phyloP scores from a whole-genome alignment of 2,329 filamentous ascomycete species.

The Pseudodiploospora longispora region DNA sequence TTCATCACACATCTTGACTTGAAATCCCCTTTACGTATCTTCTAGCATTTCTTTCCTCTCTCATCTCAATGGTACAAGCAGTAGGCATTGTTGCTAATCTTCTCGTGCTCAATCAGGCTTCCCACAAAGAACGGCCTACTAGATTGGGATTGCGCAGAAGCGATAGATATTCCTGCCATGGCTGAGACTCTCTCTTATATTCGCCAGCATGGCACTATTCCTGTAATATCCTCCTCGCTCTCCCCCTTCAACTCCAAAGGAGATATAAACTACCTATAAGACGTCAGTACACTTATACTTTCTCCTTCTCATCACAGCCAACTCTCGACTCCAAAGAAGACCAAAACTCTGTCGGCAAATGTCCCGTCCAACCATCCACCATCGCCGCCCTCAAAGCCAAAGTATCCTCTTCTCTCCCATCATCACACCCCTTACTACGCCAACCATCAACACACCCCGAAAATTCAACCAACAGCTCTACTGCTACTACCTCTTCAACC shows the following conservation, averaged over 20 bases:
- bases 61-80: no score
- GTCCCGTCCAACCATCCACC: conserved; percentile 40
- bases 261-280: conserved; percentile 43
- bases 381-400: conserved; percentile 39
- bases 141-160: conserved; percentile 87
- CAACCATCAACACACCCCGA: conserved; percentile 1
- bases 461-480: background rate
- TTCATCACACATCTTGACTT: background rate
- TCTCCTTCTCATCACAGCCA: conserved; percentile 13
- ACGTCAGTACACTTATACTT: no score
- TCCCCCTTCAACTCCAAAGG: conserved; percentile 34
- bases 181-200: conserved; percentile 61
- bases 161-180: conserved; percentile 66
- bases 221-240: conserved; percentile 29
- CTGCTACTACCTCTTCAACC: no score
- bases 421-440: conserved; percentile 29
- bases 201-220: conserved; percentile 55
- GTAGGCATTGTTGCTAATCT: background rate
- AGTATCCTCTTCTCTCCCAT: conserved; percentile 39
- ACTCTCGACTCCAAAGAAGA: conserved; percentile 41
- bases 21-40: background rate
- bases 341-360: conserved; percentile 50
- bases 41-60: background rate
- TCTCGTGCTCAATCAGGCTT: conserved; percentile 30
- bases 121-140: conserved; percentile 53